Evolutionary conservation across 31 red algal species (phyloP).

Genomic region (Porphyra umbilicalis): DNA sequence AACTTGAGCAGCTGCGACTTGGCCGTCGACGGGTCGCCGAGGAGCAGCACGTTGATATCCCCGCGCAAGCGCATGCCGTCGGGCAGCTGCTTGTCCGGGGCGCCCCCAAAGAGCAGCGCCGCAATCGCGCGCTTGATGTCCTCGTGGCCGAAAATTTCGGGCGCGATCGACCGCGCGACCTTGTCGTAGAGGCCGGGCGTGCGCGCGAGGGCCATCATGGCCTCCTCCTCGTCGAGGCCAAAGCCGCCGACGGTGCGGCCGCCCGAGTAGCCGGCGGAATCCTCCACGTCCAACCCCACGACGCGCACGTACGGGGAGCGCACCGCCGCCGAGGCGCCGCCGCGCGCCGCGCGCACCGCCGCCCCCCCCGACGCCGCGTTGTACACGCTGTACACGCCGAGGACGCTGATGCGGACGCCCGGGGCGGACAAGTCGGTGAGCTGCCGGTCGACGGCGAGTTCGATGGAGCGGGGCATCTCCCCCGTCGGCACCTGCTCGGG

Average conservation of each 20-base stretch:
- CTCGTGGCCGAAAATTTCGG: constrained; percentile 78
- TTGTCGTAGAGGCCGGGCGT: constrained; percentile 51
- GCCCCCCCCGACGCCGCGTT: constrained; percentile 47
- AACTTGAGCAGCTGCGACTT: constrained; percentile 96
- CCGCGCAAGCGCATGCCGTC: constrained; percentile 86
- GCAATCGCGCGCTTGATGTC: constrained; percentile 91
- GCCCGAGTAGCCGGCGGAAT: constrained; percentile 58
- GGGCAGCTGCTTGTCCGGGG: constrained; percentile 76
- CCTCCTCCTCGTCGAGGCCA: constrained; percentile 85
- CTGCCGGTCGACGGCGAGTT: constrained; percentile 62
- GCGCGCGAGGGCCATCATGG: constrained; percentile 61
- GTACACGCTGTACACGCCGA: constrained; percentile 83
- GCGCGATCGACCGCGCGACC: constrained; percentile 74
- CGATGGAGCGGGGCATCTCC: constrained; percentile 87
- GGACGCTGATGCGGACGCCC: constrained; percentile 65
- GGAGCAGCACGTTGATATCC: constrained; percentile 81
- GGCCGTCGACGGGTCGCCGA: constrained; percentile 91
- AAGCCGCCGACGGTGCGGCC: constrained; percentile 59
- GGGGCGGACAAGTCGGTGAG: constrained; percentile 69
- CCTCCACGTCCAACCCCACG: constrained; percentile 55
- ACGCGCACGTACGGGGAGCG: constrained; percentile 82
- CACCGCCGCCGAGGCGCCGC: constrained; percentile 28
- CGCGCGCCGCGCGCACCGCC: constrained; percentile 26
- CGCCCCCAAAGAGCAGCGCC: constrained; percentile 73
- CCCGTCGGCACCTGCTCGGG: constrained; percentile 95